phyloP scores from a whole-genome alignment of 371 early-diverging fungal genomes.

The Rhizopus sp. region DNA sequence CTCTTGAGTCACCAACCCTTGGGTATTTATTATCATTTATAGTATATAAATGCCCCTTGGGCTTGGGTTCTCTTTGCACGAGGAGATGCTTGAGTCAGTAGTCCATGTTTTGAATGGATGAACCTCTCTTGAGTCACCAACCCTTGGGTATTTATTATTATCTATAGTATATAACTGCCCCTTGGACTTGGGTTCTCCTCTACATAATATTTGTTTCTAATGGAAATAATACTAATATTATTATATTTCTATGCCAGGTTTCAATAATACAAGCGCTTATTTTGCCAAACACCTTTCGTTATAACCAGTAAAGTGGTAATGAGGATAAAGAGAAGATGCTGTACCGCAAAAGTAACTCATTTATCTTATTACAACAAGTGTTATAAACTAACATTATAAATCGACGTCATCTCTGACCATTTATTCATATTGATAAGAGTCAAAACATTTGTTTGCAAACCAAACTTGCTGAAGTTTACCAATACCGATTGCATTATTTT shows the following conservation, averaged over 20 bases:
- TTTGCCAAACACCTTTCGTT: constrained; percentile 18
- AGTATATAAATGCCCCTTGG: constrained; percentile 11
- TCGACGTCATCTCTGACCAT: constrained; percentile 12
- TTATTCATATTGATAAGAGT: constrained; percentile 14
- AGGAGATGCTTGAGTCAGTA: constrained; percentile 25
- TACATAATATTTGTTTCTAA: constrained; percentile 10
- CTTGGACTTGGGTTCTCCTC: constrained; percentile 17
- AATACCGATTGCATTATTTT: too few relatives aligned
- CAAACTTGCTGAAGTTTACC: too few relatives aligned
- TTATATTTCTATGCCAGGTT: constrained; percentile 13
- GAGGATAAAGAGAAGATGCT: constrained; percentile 20
- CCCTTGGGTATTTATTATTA: constrained; percentile 13
- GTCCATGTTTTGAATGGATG: constrained; percentile 14
- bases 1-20: constrained; percentile 21
- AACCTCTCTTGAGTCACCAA: constrained; percentile 21
- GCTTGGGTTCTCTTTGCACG: constrained; percentile 13
- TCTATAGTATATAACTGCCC: constrained; percentile 9
- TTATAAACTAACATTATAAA: constrained; percentile 17
- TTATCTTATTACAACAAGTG: constrained; percentile 13
- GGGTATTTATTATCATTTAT: constrained; percentile 13
- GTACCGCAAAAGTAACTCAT: constrained; percentile 16
- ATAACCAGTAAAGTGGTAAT: constrained; percentile 18
- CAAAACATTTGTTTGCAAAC: constrained; percentile 12
- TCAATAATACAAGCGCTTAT: constrained; percentile 14
- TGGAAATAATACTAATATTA: constrained; percentile 11